Conservation (phyloP, 352 stramenopile species). For the Pythium oligandrum region DNA sequence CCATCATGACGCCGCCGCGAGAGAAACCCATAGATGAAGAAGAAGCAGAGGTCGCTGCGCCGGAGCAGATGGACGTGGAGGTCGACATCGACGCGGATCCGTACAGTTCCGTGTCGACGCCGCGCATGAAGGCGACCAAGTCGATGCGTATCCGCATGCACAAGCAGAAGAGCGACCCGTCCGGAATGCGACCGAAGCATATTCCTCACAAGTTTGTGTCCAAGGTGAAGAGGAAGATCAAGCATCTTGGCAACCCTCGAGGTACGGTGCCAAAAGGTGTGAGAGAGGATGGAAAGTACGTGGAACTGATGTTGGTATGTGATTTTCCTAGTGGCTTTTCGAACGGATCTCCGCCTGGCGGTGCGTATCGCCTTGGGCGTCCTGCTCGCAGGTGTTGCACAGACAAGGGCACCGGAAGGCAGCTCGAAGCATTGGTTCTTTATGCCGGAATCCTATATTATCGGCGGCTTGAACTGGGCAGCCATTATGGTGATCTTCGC, state of each 20-base stretch:
- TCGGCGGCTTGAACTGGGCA: constrained; percentile 55
- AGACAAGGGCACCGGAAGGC: constrained; percentile 32
- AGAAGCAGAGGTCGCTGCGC: too few species aligned
- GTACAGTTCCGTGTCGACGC: too few species aligned
- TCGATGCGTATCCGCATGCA: constrained; percentile 22
- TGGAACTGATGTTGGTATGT: constrained; percentile 1
- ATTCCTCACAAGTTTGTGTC: constrained; percentile 10
- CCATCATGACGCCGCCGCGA: too few species aligned
- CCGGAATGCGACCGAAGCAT: background rate
- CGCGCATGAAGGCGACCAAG: background rate
- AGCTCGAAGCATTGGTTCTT: constrained; percentile 34
- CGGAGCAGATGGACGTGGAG: too few species aligned
- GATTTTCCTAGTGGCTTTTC: constrained; percentile 24
- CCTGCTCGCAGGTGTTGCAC: constrained; percentile 45
- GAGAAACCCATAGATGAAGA: too few species aligned
- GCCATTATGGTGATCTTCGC: constrained; percentile 73
- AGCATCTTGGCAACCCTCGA: constrained; percentile 25
- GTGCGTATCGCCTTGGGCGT: constrained; percentile 53
- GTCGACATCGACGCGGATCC: too few species aligned
- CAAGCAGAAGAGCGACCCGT: constrained; percentile 3
- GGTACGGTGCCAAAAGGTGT: constrained; percentile 10
- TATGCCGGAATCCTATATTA: constrained; percentile 54
- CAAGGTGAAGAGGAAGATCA: constrained; percentile 30
- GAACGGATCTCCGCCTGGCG: constrained; percentile 27
- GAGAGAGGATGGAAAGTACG: background rate